Base-by-base conservation (phyloP, 2,329 filamentous ascomycete species). In the Aspergillus fructus region DNA sequence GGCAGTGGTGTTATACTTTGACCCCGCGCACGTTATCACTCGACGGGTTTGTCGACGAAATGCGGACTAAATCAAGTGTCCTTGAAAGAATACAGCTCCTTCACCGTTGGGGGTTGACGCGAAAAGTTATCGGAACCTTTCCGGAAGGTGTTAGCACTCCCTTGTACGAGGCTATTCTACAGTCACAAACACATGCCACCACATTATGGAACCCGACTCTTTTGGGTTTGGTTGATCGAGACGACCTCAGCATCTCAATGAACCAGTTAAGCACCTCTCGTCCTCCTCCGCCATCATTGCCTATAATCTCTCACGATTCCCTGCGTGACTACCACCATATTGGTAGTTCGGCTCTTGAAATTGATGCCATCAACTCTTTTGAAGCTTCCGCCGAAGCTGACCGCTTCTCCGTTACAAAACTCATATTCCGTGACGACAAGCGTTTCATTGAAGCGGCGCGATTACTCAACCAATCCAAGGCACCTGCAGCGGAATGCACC, bases 361-460 rank as follows among this genome's bases (percentile, higher is more conserved):
- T 74, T 13, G 80, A 81, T 61, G 64, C 71, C 8, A 74, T 78
- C 45, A 83, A 84, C 45, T 83, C 86, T 0, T 86, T 89, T 54
- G 89, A 94, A 62, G 91, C 91, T 47, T 88, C 89, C 5, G 89
- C 91, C 55, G 93, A 94, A 70, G 89, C 88, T 33, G 91, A 96
- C 68, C 86, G 92, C 27, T 87, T 93, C 71, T 83, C 88, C 9
- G 86, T 97, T 7, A 96, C 94, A 30, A 86, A 88, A 51, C 81
- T 94, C 8, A 88, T 99, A 27, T 99, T 97, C 81, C 88, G 87
- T 59, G 92, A 97, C 63, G 94, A 99, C 68, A 86, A 92, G 59
- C 88, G 94, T 37, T 87, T 96, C 55, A 87, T 91, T 60, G 94
- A 99, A 76, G 94, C 92, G 0, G 87, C 88, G 54, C 86, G 84